Base-by-base conservation (phyloP, 176 grass and related monocot species). In the Oryza glumipatula region DNA sequence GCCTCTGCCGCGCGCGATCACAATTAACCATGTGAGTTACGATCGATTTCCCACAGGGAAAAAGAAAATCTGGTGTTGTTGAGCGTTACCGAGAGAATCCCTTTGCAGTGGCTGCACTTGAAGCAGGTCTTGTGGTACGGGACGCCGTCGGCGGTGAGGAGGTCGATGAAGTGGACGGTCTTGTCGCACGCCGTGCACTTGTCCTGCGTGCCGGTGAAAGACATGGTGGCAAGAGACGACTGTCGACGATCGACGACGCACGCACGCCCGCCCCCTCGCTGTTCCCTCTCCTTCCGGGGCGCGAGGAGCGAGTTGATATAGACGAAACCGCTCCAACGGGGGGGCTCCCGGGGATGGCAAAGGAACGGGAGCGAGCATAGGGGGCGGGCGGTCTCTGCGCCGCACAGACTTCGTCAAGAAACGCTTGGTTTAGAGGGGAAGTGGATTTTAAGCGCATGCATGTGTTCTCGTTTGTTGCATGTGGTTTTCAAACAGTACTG, bases 121-220 rank as follows among this genome's bases (percentile, higher is more conserved):
- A 96, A 96, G 86, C 94, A 96, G 56, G 94, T 96, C 94, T 96
- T 96, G 70, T 96, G 94, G 83, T 96, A 96, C 1, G 51, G 26
- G 64, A 91, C 89, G n/a, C 86, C 91, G 66, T 98, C 95, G 7
- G 96, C 96, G 0, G 93, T 94, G 19, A 98, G 60, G 70, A 95
- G 96, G 74, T 98, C 96, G 70, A 98, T 98, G 93, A 98, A 95
- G 68, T 98, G 96, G 82, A 98, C 96, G 4, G 87, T 95, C 89
- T 95, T 98, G 74, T 95, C 93, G 88, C 96, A 98, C 52, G 89
- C 96, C 66, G 79, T 85, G 93, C 96, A 98, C 77, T 98, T 98
- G 84, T 95, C 96, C 85, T 98, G 91, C 38, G 93, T 98, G 73
- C 96, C 96, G n/a, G 87, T 95, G 96, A 98, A 98, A 86, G 96